phyloP scores from a whole-genome alignment of 192 early-diverging fungal species.

The Dissophora ornata region DNA sequence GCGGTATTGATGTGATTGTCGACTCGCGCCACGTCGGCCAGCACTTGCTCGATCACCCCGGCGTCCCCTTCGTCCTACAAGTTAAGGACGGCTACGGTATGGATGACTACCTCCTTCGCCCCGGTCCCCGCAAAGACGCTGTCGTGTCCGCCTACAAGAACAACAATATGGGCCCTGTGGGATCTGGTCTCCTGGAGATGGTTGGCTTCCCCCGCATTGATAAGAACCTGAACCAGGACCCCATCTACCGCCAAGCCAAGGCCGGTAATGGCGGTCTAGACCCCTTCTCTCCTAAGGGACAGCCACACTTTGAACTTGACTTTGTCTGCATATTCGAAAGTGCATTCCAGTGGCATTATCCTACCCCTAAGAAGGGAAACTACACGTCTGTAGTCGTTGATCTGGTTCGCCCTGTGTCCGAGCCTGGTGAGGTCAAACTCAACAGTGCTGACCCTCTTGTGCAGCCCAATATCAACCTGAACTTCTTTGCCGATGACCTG shows the following conservation, averaged over 20 bases:
- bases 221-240: conserved; percentile 14
- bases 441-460: conserved; percentile 36
- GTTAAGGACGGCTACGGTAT: conserved; percentile 38
- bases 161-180: conserved; percentile 14
- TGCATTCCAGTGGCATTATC: conserved; percentile 37
- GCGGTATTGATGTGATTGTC: conserved; percentile 34
- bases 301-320: conserved; percentile 33
- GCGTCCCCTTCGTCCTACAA: conserved; percentile 22
- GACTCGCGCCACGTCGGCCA: conserved; percentile 41
- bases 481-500: conserved; percentile 26
- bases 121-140: conserved; percentile 15
- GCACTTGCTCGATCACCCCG: conserved; percentile 23
- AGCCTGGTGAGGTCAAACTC: conserved; percentile 31
- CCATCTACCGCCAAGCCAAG: conserved; percentile 21
- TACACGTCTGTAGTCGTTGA: conserved; percentile 35
- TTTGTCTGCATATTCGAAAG: conserved; percentile 37
- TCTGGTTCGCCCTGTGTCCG: conserved; percentile 31
- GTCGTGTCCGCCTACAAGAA: conserved; percentile 2
- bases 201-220: conserved; percentile 40
- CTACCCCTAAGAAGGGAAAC: conserved; percentile 13
- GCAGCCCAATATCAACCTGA: conserved; percentile 39
- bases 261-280: conserved; percentile 30
- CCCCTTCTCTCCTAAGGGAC: conserved; percentile 24
- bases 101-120: conserved; percentile 24
- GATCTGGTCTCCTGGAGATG: conserved; percentile 33